Evolutionary conservation across 495 filamentous ascomycete species (phyloP).

Genomic region (Penicillium simplicissimum): DNA sequence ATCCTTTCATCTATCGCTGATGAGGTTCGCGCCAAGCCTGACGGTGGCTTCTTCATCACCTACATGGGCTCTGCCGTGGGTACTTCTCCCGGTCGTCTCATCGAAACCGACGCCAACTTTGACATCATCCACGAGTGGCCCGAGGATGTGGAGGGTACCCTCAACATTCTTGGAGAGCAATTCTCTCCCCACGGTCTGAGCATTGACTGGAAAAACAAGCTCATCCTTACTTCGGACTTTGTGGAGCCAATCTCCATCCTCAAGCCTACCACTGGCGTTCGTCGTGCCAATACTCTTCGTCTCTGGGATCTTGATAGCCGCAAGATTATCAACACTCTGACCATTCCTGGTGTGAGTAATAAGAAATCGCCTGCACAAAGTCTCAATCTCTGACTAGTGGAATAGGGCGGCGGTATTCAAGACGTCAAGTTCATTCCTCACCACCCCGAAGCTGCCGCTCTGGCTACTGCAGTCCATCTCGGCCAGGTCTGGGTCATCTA

Average conservation of each 20-base stretch:
- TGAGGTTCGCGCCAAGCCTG: conserved; percentile 66
- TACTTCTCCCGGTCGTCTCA: conserved; percentile 58
- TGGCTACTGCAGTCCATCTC: conserved; percentile 62
- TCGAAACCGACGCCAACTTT: conserved; percentile 60
- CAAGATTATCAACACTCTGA: conserved; percentile 60
- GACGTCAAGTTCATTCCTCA: conserved; percentile 68
- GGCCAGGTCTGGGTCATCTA: conserved; percentile 69
- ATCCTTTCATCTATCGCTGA: conserved; percentile 59
- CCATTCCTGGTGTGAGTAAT: conserved; percentile 55
- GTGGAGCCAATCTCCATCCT: conserved; percentile 60
- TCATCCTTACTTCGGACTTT: conserved; percentile 63
- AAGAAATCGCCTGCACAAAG: background rate
- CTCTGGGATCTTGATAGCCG: conserved; percentile 56
- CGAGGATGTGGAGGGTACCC: conserved; percentile 48
- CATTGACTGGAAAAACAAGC: conserved; percentile 57
- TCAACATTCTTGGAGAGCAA: conserved; percentile 59
- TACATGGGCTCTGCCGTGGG: conserved; percentile 59
- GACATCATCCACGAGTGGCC: conserved; percentile 64
- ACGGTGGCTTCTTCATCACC: conserved; percentile 63
- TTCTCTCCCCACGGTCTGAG: conserved; percentile 62
- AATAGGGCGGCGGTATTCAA: conserved; percentile 58
- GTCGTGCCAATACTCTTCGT: conserved; percentile 55
- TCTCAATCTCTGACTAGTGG: background rate
- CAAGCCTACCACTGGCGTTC: conserved; percentile 56
- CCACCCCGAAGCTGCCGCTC: conserved; percentile 57